Conservation (phyloP, 495 filamentous ascomycete genomes). For the Neurospora intermedia region DNA sequence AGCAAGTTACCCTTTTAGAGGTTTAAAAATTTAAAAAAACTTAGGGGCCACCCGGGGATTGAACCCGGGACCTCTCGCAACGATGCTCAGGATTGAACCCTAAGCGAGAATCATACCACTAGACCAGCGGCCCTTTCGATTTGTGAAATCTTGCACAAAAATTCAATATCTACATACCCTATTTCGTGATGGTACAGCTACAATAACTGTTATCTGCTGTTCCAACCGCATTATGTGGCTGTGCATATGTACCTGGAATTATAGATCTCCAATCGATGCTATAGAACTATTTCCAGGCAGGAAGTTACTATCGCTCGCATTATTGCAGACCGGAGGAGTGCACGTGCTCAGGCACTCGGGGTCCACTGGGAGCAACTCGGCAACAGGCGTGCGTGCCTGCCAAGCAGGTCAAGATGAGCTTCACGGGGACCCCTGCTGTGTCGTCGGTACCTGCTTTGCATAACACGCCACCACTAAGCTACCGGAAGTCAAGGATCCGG, state of each 20-base stretch:
- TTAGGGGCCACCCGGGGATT: too few species aligned
- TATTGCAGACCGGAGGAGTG: not conserved
- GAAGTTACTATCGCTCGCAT: not conserved
- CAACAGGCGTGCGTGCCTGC: not conserved
- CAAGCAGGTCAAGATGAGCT: not conserved
- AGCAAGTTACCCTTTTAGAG: too few species aligned
- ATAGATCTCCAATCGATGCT: not conserved
- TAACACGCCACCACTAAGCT: not conserved
- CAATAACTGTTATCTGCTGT: not conserved
- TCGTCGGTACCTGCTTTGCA: not conserved
- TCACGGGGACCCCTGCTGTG: not conserved
- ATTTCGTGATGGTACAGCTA: too few species aligned
- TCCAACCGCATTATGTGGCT: not conserved
- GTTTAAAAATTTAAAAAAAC: too few species aligned
- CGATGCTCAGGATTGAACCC: not conserved
- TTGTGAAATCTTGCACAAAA: not conserved
- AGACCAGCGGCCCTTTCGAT: not conserved
- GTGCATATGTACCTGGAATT: too few species aligned
- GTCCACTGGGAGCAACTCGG: not conserved
- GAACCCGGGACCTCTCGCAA: not conserved
- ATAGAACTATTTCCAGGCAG: not conserved
- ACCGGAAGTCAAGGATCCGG: not conserved
- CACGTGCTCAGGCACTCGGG: not conserved
- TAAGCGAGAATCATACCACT: constrained; percentile 1
- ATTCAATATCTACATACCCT: accelerated